Base-by-base conservation (phyloP, 441 rosid genomes). In the Aleurites moluccanus region DNA sequence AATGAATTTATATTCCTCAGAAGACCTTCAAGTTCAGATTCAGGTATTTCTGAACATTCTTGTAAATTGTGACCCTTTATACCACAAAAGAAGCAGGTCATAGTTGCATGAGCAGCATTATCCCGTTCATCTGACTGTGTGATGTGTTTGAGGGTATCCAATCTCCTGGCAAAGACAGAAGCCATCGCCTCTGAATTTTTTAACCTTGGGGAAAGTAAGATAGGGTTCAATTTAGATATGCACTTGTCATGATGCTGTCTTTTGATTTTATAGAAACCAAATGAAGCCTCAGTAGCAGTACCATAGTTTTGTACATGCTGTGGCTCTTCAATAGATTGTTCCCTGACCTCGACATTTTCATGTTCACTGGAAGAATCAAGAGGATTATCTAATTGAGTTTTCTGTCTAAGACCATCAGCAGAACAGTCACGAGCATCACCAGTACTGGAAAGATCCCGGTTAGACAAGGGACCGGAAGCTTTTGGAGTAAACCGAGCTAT, bases 31-130 rank as follows among this genome's bases (percentile, higher is more conserved):
- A 91, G 87, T 78, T 92, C 96, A 20, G 78, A 40, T 81, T 86
- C 90, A 27, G 88, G 73, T 60, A 90, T 81, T 80, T 89, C 85
- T 23, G 88, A 65, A 85, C 99, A 92, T 75, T 86, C 84, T 75
- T 30, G 81, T 81, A 92, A 73, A 64, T 78, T 74, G 60, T 91
- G 97, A 82, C 94, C 90, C 80, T 79, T 86, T 67, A 74, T 76
- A 49, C 96, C 97, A 53, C 99, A 92, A 82, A 86, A 95, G 81
- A 90, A 85, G 80, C 98, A 92, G 47, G 81, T 73, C 56, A 55
- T 20, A 27, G 66, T 55, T 67, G 74, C 79, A 57, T 70, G 56
- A 82, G 78, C 86, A 72, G 77, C 60, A 61, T 59, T 71, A 73
- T 83, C 88, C 6, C 79, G 69, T 65, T 64, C 73, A 73, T 83